Evolutionary conservation across 2,329 filamentous ascomycete species (phyloP).

Genomic region (Epichloe brachyelytri): DNA sequence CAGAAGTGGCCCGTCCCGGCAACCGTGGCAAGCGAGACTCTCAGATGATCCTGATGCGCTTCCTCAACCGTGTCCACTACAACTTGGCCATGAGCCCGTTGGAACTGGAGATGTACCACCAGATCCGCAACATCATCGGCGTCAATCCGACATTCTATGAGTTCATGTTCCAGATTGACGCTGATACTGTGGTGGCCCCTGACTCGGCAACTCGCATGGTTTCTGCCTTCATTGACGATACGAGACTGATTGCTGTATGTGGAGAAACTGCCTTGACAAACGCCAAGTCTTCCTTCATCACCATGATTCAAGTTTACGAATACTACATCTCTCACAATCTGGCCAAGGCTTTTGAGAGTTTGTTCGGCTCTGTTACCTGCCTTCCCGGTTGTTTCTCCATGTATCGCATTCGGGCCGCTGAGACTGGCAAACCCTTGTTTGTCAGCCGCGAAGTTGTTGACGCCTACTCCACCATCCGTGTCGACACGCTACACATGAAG

Average conservation of each 20-base stretch:
- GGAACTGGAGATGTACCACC: constrained; percentile 96
- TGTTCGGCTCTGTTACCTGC: constrained; percentile 96
- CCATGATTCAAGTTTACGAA: constrained; percentile 99
- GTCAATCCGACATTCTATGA: constrained; percentile 99
- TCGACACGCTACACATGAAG: constrained; percentile 98
- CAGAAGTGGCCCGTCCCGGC: constrained; percentile 84
- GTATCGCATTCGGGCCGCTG: constrained; percentile 91
- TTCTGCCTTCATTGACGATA: constrained; percentile 80
- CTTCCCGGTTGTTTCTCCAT: constrained; percentile 98
- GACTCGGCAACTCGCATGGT: constrained; percentile 91
- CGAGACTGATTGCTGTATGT: constrained; percentile 82
- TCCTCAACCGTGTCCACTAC: constrained; percentile 98
- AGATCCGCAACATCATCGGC: constrained; percentile 96
- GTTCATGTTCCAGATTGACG: constrained; percentile 91
- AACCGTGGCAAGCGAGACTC: constrained; percentile 99
- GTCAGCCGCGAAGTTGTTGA: constrained; percentile 88
- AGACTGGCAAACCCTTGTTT: constrained; percentile 90
- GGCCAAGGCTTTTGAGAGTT: constrained; percentile 89
- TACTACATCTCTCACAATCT: constrained; percentile 99
- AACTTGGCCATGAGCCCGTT: constrained; percentile 91
- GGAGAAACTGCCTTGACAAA: constrained; percentile 92
- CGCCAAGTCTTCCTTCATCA: constrained; percentile 83
- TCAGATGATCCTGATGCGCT: constrained; percentile 96
- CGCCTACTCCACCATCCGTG: constrained; percentile 79
- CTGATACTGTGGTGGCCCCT: constrained; percentile 82